Evolutionary conservation across 345 rosid species (phyloP).

Genomic region (Rubroshorea leprosula): DNA sequence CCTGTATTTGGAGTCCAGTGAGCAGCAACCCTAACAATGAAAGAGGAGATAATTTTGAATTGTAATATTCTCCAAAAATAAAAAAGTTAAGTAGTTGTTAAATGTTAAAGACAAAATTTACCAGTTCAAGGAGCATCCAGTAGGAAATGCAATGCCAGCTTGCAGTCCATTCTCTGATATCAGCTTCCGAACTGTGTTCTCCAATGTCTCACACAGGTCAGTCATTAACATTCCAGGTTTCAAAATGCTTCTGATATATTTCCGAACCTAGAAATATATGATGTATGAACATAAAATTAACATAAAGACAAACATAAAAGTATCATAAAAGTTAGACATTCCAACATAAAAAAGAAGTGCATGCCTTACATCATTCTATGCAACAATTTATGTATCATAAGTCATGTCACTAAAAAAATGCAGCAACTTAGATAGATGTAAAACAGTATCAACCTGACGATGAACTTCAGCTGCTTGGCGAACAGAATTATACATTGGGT

Average conservation of each 20-base stretch:
- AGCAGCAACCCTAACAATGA: constrained; percentile 76
- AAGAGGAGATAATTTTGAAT: constrained; percentile 7
- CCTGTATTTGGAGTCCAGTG: constrained; percentile 99
- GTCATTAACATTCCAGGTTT: constrained; percentile 95
- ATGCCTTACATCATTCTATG: too few relatives aligned
- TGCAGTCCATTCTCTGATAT: constrained; percentile 87
- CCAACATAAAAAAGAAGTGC: too few relatives aligned
- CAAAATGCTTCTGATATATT: constrained; percentile 69
- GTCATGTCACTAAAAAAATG: too few relatives aligned
- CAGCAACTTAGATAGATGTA: neutral
- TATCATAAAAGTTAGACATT: too few relatives aligned
- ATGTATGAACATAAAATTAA: constrained; percentile 8
- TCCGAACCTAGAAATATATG: constrained; percentile 50
- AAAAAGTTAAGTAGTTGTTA: too few relatives aligned
- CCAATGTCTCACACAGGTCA: constrained; percentile 87
- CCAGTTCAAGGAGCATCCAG: constrained; percentile 98
- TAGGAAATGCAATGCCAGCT: constrained; percentile 98
- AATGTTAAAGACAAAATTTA: constrained; percentile 21
- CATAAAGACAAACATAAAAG: neutral
- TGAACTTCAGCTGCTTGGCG: constrained; percentile 99
- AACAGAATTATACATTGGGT: constrained; percentile 81
- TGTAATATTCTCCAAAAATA: too few relatives aligned
- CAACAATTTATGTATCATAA: too few relatives aligned
- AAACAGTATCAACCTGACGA: constrained; percentile 57
- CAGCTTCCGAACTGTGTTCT: constrained; percentile 80